phyloP scores from a whole-genome alignment of 78 protist genomes.

The Diacronema lutheri region DNA sequence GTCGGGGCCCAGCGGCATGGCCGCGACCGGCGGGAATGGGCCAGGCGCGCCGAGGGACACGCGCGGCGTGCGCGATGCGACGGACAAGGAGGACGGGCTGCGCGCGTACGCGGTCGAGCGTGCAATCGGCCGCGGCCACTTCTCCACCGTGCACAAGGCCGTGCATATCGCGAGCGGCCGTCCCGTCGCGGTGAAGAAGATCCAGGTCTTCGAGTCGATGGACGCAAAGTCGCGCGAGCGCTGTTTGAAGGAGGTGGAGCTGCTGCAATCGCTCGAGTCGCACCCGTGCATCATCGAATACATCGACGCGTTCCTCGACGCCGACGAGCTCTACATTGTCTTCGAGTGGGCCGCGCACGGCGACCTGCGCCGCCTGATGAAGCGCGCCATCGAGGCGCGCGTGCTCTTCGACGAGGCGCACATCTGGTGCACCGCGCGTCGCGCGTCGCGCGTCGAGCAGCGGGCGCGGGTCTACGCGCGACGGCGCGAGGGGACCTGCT shows the following conservation, averaged over 20 bases:
- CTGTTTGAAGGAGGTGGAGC: conserved; percentile 14
- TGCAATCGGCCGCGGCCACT: conserved; percentile 23
- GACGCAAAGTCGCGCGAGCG: conserved; percentile 33
- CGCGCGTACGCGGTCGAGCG: neutral
- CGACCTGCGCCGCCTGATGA: conserved; percentile 35
- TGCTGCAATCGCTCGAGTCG: conserved; percentile 1
- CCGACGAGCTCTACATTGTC: conserved; percentile 46
- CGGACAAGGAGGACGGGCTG: neutral
- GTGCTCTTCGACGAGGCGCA: conserved; percentile 2
- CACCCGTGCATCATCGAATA: conserved; percentile 43
- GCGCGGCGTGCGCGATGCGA: no score
- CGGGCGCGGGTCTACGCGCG: no score
- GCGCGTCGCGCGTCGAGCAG: no score
- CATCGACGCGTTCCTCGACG: conserved; percentile 38
- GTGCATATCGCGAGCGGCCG: neutral
- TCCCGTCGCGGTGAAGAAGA: conserved; percentile 34
- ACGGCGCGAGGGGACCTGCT: no score
- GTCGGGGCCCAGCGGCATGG: no score
- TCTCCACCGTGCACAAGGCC: neutral
- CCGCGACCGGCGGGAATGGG: no score
- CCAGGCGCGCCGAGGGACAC: no score
- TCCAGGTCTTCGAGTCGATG: conserved; percentile 14
- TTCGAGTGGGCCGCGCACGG: conserved; percentile 51
- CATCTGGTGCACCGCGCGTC: neutral
- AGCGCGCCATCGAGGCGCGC: neutral